Base-by-base conservation (phyloP, 1,139 yeast genomes). In the Hansenula anomala region DNA sequence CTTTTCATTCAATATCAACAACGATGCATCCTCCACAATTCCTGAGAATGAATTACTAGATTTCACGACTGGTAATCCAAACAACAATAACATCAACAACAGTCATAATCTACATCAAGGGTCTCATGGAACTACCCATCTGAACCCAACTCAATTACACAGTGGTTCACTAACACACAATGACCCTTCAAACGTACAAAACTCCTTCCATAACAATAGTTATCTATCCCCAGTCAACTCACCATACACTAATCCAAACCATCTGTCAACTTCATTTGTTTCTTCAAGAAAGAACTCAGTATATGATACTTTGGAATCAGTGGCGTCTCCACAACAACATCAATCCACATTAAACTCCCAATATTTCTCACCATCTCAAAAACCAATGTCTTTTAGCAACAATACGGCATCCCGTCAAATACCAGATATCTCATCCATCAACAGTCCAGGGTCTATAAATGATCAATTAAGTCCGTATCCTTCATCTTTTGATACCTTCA, bases 41-140 rank as follows among this genome's bases (percentile, higher is more conserved):
- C 58, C 56, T 6, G 58, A 54, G 42, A 44, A 52, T 25, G 58
- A 54, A 27, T 43, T 54, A 12, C 33, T 54, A n/a, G 56, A 54
- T 20, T 51, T 50, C 13, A 12, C 34, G 6, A 32, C 34, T 8
- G 24, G 34, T 24, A 32, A 32, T 12, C 34, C 20, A n/a, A 30
- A 25, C 26, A 28, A 27, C 18, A 29, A 23, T 18, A 36, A 25
- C 14, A 32, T 19, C 15, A 22, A 24, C 28, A 33, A 13, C 12
- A 13, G 14, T 31, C n/a, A n/a, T n/a, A n/a, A n/a, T n/a, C n/a
- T n/a, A n/a, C n/a, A n/a, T n/a, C 30, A 3, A 27, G 27, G 5
- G 17, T 24, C 26, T 12, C 30, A 37, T 25, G 17, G 30, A 7
- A 28, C 36, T 3, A 28, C 31, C 4, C 34, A 37, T 29, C 22